Conservation (phyloP, 1,284 basidiomycete genomes). For the Microbotryum lychnidis-dioicae region DNA sequence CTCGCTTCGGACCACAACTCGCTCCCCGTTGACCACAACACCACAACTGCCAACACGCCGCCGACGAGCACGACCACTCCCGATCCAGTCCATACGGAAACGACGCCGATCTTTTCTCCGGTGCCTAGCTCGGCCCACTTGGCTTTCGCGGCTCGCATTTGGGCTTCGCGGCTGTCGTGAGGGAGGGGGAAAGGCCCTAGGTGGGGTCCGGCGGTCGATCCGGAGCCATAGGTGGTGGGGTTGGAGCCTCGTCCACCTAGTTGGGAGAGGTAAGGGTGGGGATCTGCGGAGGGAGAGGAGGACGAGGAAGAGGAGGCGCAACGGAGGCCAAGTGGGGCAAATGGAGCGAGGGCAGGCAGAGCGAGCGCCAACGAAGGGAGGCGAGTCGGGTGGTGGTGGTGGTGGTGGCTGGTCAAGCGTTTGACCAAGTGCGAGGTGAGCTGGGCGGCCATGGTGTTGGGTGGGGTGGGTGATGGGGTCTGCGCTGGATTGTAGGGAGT, state of each 20-base stretch:
- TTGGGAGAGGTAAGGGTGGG: conserved; percentile 18
- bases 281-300: not conserved
- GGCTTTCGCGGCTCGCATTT: conserved; percentile 2
- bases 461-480: too few species aligned
- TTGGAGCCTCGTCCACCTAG: not conserved
- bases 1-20: conserved; percentile 21
- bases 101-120: conserved; percentile 5
- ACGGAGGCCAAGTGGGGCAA: not conserved
- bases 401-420: too few species aligned
- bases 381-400: too few species aligned
- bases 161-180: not conserved
- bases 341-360: not conserved
- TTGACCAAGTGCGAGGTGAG: too few species aligned
- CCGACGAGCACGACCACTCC: conserved; percentile 21
- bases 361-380: not conserved
- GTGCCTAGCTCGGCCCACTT: conserved; percentile 5
- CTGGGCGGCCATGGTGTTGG: too few species aligned
- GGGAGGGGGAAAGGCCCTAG: conserved; percentile 28
- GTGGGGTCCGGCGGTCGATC: conserved; percentile 2
- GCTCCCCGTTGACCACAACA: conserved; percentile 18
- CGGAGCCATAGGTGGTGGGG: not conserved
- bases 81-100: not conserved
- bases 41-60: conserved; percentile 10
- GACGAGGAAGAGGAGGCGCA: not conserved
- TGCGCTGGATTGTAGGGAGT: too few species aligned